Conservation (phyloP, 2,329 filamentous ascomycete species). For the Paramyrothecium roridum region DNA sequence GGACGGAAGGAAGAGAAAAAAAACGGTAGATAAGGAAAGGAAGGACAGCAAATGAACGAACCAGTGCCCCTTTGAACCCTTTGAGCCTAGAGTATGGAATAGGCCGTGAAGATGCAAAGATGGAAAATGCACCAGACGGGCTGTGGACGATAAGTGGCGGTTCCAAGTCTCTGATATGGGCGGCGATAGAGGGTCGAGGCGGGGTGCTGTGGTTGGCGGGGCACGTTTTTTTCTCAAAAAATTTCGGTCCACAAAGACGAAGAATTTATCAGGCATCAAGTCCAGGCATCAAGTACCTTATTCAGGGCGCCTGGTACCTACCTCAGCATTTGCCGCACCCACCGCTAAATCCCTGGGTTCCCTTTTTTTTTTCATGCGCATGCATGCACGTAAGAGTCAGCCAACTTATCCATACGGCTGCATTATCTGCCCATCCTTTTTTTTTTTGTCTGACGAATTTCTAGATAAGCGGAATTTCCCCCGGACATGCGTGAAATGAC, state of each 20-base stretch:
- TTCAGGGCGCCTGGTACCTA: not conserved
- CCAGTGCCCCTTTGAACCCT: not conserved
- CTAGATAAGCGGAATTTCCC: too few relatives aligned
- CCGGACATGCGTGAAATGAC: too few relatives aligned
- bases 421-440: not conserved
- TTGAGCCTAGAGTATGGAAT: constrained; percentile 16
- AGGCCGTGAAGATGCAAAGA: constrained; percentile 15
- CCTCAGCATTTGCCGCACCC: not conserved
- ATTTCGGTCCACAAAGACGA: constrained; percentile 27
- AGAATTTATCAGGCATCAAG: constrained; percentile 29
- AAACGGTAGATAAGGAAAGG: constrained; percentile 7
- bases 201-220: constrained; percentile 38
- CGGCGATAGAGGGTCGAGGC: constrained; percentile 21
- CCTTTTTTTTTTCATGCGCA: not conserved
- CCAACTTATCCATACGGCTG: not conserved
- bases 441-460: too few relatives aligned
- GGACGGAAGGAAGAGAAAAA: not conserved
- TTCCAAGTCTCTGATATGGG: constrained; percentile 11
- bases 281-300: constrained; percentile 25
- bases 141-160: constrained; percentile 17
- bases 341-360: not conserved
- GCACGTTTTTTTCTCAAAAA: constrained; percentile 27
- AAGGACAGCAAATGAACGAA: constrained; percentile 16
- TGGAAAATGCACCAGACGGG: constrained; percentile 7
- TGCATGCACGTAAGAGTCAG: not conserved